These are phyloP conservation scores for Inga oerstediana DNA, from an alignment of 306 rosid species.

Conservation along the genomic window DNA sequence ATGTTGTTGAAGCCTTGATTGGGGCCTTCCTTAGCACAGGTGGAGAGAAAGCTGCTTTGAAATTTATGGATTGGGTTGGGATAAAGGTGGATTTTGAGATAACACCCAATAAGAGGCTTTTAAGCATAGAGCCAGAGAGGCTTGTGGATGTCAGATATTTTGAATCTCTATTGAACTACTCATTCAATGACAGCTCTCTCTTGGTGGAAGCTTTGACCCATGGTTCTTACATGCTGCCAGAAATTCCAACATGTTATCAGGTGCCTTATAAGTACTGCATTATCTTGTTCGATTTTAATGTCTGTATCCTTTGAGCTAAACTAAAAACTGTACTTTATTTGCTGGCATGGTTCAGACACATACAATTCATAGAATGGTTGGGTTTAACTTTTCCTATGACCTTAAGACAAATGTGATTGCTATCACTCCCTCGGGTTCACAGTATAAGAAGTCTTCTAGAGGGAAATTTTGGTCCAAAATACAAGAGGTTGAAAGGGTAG, in stretches of 20 bases:
- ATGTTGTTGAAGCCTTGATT: conserved; percentile 90
- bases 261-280: conserved; percentile 37
- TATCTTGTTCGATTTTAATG: not conserved
- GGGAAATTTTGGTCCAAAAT: too few relatives aligned
- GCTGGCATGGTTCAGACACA: not conserved
- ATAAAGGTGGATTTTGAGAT: conserved; percentile 57
- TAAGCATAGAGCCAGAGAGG: conserved; percentile 43
- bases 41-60: conserved; percentile 70
- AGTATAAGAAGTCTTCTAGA: too few relatives aligned
- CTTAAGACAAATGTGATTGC: not conserved
- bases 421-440: too few relatives aligned
- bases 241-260: conserved; percentile 87
- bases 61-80: conserved; percentile 76
- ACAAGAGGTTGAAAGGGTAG: too few relatives aligned
- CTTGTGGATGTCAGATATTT: conserved; percentile 50
- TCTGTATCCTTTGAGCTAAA: not conserved
- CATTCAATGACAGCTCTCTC: conserved; percentile 59
- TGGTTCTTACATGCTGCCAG: conserved; percentile 90
- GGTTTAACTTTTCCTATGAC: not conserved
- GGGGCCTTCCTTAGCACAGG: conserved; percentile 82
- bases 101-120: conserved; percentile 46
- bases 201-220: conserved; percentile 90
- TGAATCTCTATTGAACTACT: conserved; percentile 60
- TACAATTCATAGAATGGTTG: not conserved
- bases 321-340: not conserved